phyloP scores from a whole-genome alignment of 2,329 filamentous ascomycete species.

The Alternaria arbusti region DNA sequence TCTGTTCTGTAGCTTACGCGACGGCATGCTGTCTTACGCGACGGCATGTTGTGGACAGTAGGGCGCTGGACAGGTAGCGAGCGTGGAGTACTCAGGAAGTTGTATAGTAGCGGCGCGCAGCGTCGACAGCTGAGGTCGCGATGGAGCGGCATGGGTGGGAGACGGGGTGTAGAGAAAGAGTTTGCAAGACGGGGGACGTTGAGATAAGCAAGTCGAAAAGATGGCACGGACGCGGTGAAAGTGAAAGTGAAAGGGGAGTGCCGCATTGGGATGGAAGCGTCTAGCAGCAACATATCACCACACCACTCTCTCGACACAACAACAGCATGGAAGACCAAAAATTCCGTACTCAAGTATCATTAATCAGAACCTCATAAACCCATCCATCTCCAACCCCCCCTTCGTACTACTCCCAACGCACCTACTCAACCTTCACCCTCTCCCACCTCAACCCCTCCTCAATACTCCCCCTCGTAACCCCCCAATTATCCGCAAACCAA shows the following conservation, averaged over 20 bases:
- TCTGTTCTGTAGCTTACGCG: not conserved
- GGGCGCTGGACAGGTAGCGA: not conserved
- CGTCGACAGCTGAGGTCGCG: not conserved
- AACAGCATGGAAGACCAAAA: rapidly evolving
- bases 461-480: conserved; percentile 52
- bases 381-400: not conserved
- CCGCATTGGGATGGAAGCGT: not conserved
- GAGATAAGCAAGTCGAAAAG: not conserved
- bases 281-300: not conserved
- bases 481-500: conserved; percentile 54
- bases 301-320: not conserved
- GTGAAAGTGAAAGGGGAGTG: not conserved
- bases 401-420: too few species aligned
- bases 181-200: not conserved
- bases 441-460: conserved; percentile 49
- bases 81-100: not conserved
- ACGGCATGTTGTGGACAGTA: not conserved
- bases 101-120: not conserved
- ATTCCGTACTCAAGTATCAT: not conserved
- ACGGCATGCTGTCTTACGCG: not conserved
- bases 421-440: conserved; percentile 17
- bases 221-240: not conserved
- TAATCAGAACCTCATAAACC: too few species aligned
- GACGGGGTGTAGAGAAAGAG: not conserved
- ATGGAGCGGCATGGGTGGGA: not conserved